Evolutionary conservation across 2,329 filamentous ascomycete species (phyloP).

Genomic region (Tricladium varicosporioides): DNA sequence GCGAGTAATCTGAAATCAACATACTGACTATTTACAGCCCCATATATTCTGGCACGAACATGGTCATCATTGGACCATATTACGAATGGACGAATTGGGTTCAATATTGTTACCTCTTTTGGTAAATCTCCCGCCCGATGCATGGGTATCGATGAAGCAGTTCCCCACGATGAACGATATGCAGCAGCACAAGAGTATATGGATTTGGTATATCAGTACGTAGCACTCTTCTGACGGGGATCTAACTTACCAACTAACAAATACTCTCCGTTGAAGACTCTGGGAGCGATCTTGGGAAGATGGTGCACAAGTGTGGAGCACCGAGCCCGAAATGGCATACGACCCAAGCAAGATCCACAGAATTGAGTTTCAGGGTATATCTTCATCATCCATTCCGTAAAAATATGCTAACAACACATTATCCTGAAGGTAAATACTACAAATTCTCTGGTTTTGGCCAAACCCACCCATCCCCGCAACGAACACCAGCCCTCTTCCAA

Average conservation of each 20-base stretch:
- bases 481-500: conserved; percentile 45
- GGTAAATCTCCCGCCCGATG: conserved; percentile 63
- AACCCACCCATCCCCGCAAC: conserved; percentile 23
- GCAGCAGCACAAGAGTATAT: conserved; percentile 57
- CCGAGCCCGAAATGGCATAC: conserved; percentile 6
- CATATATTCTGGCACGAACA: conserved; percentile 37
- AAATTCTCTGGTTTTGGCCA: conserved; percentile 61
- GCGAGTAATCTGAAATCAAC: too few relatives aligned
- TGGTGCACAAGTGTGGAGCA: conserved; percentile 54
- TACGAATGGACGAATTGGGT: conserved; percentile 50
- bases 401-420: too few relatives aligned
- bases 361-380: conserved; percentile 53
- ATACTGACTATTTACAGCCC: not conserved
- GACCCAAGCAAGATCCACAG: conserved; percentile 35
- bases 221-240: not conserved
- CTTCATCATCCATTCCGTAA: too few relatives aligned
- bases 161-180: conserved; percentile 64
- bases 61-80: conserved; percentile 66
- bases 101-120: conserved; percentile 62
- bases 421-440: conserved; percentile 54
- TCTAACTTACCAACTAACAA: too few relatives aligned
- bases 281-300: conserved; percentile 63
- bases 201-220: conserved; percentile 53
- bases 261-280: conserved; percentile 35
- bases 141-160: conserved; percentile 53